Conservation (phyloP, 306 rosid species). For the Pachyrhizus erosus region DNA sequence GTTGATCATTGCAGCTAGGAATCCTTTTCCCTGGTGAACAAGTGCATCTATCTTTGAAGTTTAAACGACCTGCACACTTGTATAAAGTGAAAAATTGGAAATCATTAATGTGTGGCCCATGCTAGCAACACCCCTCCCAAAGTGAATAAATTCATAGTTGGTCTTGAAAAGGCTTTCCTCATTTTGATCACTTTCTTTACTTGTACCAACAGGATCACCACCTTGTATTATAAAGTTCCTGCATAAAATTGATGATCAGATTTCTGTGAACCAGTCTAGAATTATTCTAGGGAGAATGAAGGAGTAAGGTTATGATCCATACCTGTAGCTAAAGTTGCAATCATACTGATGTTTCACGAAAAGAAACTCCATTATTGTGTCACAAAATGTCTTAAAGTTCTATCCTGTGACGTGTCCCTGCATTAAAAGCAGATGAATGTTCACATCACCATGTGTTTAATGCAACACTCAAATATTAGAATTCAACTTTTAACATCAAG, state of each 20-base stretch:
- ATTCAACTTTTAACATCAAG: background rate
- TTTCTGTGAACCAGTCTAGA: background rate
- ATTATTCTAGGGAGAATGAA: constrained; percentile 1
- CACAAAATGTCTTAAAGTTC: constrained; percentile 3
- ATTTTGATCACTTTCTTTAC: background rate
- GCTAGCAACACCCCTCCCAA: background rate
- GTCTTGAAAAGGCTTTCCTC: background rate
- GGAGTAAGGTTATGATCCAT: background rate
- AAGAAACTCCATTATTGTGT: background rate
- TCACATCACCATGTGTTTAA: background rate
- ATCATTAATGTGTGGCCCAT: background rate
- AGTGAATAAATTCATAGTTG: background rate
- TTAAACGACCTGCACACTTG: background rate
- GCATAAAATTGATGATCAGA: constrained; percentile 2
- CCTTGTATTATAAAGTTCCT: background rate
- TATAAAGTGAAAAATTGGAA: background rate
- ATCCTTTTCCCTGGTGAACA: background rate
- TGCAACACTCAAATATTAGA: background rate
- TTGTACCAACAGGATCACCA: background rate
- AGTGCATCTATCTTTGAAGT: background rate
- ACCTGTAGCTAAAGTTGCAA: background rate
- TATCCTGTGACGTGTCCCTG: background rate
- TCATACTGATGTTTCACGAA: background rate
- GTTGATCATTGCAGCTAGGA: background rate
- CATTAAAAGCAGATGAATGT: background rate